Conservation (phyloP, 306 rosid genomes). For the Dryas alaskensis region DNA sequence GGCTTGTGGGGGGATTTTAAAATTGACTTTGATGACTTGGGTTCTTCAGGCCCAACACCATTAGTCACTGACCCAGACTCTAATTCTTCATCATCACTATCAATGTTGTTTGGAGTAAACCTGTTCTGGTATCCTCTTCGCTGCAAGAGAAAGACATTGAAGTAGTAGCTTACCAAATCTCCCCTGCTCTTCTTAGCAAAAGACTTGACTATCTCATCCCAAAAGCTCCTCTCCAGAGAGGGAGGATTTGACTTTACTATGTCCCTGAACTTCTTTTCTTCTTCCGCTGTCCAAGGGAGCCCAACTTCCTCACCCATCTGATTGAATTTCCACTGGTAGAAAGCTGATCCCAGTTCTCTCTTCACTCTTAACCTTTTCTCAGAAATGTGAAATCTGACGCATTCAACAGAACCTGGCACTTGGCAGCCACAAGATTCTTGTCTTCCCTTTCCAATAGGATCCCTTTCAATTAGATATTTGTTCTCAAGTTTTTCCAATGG, state of each 20-base stretch:
- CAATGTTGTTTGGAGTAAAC: conserved; percentile 51
- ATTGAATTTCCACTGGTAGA: conserved; percentile 54
- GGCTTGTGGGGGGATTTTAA: conserved; percentile 49
- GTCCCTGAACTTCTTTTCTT: conserved; percentile 51
- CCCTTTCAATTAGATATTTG: conserved; percentile 54
- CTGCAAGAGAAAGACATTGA: conserved; percentile 69
- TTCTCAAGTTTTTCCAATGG: conserved; percentile 42
- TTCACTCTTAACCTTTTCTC: conserved; percentile 60
- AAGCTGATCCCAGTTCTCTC: conserved; percentile 66
- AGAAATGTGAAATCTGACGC: conserved; percentile 60
- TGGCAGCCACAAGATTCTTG: conserved; percentile 68
- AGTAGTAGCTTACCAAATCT: conserved; percentile 80
- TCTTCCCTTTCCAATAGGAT: conserved; percentile 85
- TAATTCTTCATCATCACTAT: conserved; percentile 70
- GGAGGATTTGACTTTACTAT: conserved; percentile 43
- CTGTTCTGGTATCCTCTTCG: conserved; percentile 77
- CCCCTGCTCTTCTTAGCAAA: conserved; percentile 64
- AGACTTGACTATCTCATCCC: conserved; percentile 44
- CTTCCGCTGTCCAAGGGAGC: conserved; percentile 53
- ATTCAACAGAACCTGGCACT: conserved; percentile 52
- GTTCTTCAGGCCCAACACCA: conserved; percentile 39
- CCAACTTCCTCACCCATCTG: conserved; percentile 64
- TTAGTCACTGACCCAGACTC: conserved; percentile 35
- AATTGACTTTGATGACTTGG: conserved; percentile 35
- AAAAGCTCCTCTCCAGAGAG: conserved; percentile 37